Conservation (phyloP, 139 green algal species). For the Picochlorum sp. region DNA sequence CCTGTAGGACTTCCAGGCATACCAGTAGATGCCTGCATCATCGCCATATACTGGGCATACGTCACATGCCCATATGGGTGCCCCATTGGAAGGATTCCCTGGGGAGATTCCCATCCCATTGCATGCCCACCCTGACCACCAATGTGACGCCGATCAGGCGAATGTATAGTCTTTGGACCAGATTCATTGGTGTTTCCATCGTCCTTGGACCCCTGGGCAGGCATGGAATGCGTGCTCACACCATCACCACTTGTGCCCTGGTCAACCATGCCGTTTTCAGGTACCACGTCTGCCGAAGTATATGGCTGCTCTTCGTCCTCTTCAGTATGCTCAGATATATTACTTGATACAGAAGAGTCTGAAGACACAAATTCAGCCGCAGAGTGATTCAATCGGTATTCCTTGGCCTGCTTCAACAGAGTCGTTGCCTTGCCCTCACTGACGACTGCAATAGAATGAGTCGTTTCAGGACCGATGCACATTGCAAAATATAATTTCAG, state of each 20-base stretch:
- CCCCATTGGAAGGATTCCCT: constrained; percentile 1
- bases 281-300: not conserved
- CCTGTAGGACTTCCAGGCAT: not conserved
- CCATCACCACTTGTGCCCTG: too few species aligned
- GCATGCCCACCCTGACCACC: not conserved
- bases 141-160: not conserved
- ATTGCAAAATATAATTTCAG: not conserved
- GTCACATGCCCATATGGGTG: too few species aligned
- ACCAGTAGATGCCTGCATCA: too few species aligned
- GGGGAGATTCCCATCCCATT: constrained; percentile 10
- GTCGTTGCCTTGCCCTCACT: not conserved
- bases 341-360: not conserved
- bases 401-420: not conserved
- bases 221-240: too few species aligned
- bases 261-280: not conserved
- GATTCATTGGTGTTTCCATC: not conserved
- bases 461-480: not conserved
- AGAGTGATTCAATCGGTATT: constrained; percentile 3
- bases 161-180: not conserved
- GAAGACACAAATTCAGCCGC: constrained; percentile 11
- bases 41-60: too few species aligned
- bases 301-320: not conserved
- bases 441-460: not conserved
- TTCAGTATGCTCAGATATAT: not conserved
- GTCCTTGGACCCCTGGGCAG: not conserved